Evolutionary conservation across 2,329 filamentous ascomycete species (phyloP), one percentile per base, ranked within the genome.

Genomic region (Tolypocladium ovalisporum): DNA sequence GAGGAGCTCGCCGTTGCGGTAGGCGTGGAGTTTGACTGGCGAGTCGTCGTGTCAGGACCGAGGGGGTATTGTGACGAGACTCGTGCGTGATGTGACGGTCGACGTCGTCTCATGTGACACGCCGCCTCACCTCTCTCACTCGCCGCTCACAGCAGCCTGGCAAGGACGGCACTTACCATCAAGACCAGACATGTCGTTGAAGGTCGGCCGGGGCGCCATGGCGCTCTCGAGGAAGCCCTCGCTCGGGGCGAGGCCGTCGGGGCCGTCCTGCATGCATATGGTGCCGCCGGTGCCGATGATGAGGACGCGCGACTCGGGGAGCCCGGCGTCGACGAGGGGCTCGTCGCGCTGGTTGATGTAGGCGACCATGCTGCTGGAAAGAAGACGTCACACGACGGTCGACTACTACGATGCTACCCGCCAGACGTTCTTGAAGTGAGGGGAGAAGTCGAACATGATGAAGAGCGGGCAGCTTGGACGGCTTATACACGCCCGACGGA

Each of bases 241-340:
- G 57, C 89, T 88, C 7, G 92, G 92, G 39, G 94, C 80, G 56
- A 96, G 83, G 1, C 92, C 92, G 63, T 90, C 83, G 10, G 82
- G 80, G 12, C 90, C 90, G 56, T 85, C 86, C 68, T 87, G 85
- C 92, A 97, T 96, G 74, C 90, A 96, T 66, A 96, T 96, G 8
- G 88, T 91, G 51, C 88, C 88, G 59, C 89, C 91, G 15, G 92
- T 96, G 76, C 95, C 93, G 71, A 96, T 89, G 66, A 96, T 88
- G 62, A 97, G 79, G 15, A 97, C 88, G 58, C 89, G 81, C 29
- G 89, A 90, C 70, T 95, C 90, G 13, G 87, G 87, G 58, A 78
- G 77, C 10, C 67, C 71, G 54, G 63, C 57, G 40, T 61, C 56
- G 59, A 64, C 52, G 47, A 51, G 29, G 19, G 47, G 47, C 40